A percentile compares a stretch with the other conserved stretches of the same genome.
Conservation (phyloP, 108 stramenopile genomes). For the Nitzschia sp. region DNA sequence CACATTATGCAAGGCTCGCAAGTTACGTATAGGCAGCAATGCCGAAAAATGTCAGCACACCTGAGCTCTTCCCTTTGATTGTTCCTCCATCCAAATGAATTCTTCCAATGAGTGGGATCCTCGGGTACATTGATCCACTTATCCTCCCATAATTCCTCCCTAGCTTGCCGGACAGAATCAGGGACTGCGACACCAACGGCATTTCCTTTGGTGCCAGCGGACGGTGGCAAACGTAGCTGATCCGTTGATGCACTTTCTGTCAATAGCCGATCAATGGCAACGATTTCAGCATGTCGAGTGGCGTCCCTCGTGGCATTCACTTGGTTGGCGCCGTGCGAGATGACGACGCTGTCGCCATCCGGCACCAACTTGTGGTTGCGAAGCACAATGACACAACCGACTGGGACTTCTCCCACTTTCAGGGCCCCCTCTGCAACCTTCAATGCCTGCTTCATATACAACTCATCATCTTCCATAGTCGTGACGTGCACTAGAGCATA, state of each 20-base stretch:
- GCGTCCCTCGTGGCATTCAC: slow-evolving; percentile 87
- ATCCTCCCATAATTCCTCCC: slow-evolving; percentile 38
- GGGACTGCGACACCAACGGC: background rate
- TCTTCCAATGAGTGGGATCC: slow-evolving; percentile 51
- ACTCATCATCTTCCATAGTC: slow-evolving; percentile 44
- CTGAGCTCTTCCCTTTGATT: background rate
- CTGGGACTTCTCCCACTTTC: slow-evolving; percentile 79
- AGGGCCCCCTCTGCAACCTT: slow-evolving; percentile 71
- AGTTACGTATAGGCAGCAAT: slow-evolving; percentile 77
- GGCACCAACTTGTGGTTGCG: background rate
- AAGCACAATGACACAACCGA: slow-evolving; percentile 85
- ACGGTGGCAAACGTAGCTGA: slow-evolving; percentile 41
- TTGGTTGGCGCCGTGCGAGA: slow-evolving; percentile 90
- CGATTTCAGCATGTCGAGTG: slow-evolving; percentile 84
- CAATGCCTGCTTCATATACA: slow-evolving; percentile 74
- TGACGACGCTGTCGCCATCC: slow-evolving; percentile 44
- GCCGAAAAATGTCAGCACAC: slow-evolving; percentile 36
- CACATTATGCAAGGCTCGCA: slow-evolving; percentile 93
- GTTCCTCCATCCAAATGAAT: slow-evolving; percentile 49
- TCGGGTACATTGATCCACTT: slow-evolving; percentile 59
- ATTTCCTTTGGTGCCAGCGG: background rate
- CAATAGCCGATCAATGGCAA: slow-evolving; percentile 82
- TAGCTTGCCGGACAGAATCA: slow-evolving; percentile 12
- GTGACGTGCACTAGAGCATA: too few relatives aligned
- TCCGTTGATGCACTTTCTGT: slow-evolving; percentile 67